These are phyloP conservation scores for Aspergillus flavus DNA, from an alignment of 2,329 filamentous ascomycete genomes.

Conservation along the genomic window DNA sequence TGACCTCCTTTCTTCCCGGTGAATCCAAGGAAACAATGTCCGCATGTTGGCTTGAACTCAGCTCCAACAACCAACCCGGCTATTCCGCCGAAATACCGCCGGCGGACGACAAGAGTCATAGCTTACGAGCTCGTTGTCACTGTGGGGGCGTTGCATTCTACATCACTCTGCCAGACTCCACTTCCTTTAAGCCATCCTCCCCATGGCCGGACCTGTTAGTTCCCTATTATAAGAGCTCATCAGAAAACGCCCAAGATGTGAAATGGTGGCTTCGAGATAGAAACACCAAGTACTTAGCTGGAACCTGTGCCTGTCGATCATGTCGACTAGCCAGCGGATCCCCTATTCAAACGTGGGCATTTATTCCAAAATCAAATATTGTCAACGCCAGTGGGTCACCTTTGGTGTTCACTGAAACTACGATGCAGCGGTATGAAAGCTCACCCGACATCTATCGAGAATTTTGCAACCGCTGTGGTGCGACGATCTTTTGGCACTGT, in stretches of 20 bases:
- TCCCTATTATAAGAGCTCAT: constrained; percentile 47
- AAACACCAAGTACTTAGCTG: constrained; percentile 58
- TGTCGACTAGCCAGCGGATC: constrained; percentile 65
- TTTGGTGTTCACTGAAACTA: constrained; percentile 42
- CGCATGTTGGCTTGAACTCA: constrained; percentile 25
- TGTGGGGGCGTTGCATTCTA: constrained; percentile 60
- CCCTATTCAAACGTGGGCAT: constrained; percentile 68
- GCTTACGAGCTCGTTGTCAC: constrained; percentile 53
- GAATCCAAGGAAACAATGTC: constrained; percentile 12
- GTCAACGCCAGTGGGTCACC: constrained; percentile 42
- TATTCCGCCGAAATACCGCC: not conserved
- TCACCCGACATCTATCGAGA: constrained; percentile 58
- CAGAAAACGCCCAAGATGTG: constrained; percentile 50
- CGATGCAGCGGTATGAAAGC: constrained; percentile 58
- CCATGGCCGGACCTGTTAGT: constrained; percentile 58
- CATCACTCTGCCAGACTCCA: constrained; percentile 57
- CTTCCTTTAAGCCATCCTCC: constrained; percentile 50
- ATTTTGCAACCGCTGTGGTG: constrained; percentile 66
- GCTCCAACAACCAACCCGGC: constrained; percentile 6
- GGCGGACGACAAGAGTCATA: constrained; percentile 13
- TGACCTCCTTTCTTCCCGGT: constrained; percentile 30
- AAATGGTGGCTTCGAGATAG: constrained; percentile 63
- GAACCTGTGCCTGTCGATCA: constrained; percentile 63
- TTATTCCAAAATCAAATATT: constrained; percentile 64
- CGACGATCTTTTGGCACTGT: constrained; percentile 66